Percentiles rank a stretch among this genome's conserved stretches.
Evolutionary conservation across 2,329 filamentous ascomycete species (phyloP).

Genomic region (Curvularia spicifera): DNA sequence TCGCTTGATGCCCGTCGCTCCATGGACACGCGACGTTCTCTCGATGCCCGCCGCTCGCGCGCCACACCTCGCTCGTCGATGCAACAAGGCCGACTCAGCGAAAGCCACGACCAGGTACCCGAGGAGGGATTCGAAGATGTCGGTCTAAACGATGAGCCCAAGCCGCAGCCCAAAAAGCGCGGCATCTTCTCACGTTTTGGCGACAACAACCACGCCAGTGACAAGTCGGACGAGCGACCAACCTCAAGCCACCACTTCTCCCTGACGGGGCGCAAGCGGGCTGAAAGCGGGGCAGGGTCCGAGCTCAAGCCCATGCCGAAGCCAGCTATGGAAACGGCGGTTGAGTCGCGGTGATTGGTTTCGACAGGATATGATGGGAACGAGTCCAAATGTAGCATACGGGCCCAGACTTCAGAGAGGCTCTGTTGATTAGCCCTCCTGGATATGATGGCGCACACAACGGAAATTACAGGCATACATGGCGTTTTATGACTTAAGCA

Average conservation of each 20-base stretch:
- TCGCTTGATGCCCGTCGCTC: slow-evolving; percentile 69
- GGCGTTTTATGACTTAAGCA: slow-evolving; percentile 3
- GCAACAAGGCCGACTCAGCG: slow-evolving; percentile 63
- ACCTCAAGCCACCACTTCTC: slow-evolving; percentile 64
- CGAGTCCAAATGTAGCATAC: slow-evolving; percentile 6
- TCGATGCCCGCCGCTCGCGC: slow-evolving; percentile 56
- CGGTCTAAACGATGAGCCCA: slow-evolving; percentile 78
- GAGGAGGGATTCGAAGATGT: slow-evolving; percentile 92
- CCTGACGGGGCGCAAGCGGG: slow-evolving; percentile 74
- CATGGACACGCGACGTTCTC: slow-evolving; percentile 72
- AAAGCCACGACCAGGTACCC: slow-evolving; percentile 65
- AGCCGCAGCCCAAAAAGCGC: slow-evolving; percentile 70
- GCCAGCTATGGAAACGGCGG: slow-evolving; percentile 31
- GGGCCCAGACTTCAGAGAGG: slow-evolving; percentile 1
- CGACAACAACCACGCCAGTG: slow-evolving; percentile 54
- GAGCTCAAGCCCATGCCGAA: slow-evolving; percentile 72
- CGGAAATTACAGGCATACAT: not conserved
- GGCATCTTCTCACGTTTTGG: slow-evolving; percentile 83
- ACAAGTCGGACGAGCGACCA: slow-evolving; percentile 50
- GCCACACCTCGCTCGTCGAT: slow-evolving; percentile 68
- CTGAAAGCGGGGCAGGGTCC: slow-evolving; percentile 69
- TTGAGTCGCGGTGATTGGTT: slow-evolving; percentile 33
- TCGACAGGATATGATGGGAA: slow-evolving; percentile 3
- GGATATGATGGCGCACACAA: not conserved
- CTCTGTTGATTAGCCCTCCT: not conserved